A percentile compares a stretch with the other conserved stretches of the same genome.
These are phyloP conservation scores for Termitomyces heimii DNA, from an alignment of 768 basidiomycete species.

Conservation along the genomic window DNA sequence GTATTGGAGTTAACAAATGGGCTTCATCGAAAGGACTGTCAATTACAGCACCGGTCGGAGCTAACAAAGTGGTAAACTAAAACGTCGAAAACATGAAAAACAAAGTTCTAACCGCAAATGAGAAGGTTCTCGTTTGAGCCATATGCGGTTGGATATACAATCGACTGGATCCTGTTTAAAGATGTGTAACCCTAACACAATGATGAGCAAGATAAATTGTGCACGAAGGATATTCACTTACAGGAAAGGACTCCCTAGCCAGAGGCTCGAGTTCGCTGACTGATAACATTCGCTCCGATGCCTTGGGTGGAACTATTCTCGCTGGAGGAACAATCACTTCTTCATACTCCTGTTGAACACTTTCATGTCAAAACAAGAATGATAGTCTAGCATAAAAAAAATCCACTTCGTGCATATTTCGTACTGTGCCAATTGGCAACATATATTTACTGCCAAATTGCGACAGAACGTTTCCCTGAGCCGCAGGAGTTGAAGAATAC, in stretches of 20 bases:
- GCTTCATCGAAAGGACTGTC: neutral
- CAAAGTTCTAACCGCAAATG: slow-evolving; percentile 62
- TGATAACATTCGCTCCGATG: slow-evolving; percentile 63
- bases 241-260: slow-evolving; percentile 79
- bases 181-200: slow-evolving; percentile 67
- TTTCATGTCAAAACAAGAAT: neutral
- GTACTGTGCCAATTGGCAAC: slow-evolving; percentile 77
- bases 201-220: neutral
- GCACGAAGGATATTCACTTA: slow-evolving; percentile 25
- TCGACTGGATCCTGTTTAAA: slow-evolving; percentile 92
- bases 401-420: slow-evolving; percentile 60
- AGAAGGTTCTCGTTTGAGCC: slow-evolving; percentile 96
- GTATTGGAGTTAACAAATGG: slow-evolving; percentile 5
- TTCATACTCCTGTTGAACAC: slow-evolving; percentile 60
- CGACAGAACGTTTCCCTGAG: slow-evolving; percentile 61
- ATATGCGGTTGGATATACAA: slow-evolving; percentile 91
- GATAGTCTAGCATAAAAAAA: neutral
- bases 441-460: slow-evolving; percentile 72
- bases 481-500: slow-evolving; percentile 62
- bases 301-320: slow-evolving; percentile 64
- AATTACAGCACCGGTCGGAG: slow-evolving; percentile 95
- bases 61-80: slow-evolving; percentile 31
- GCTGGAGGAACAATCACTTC: slow-evolving; percentile 90
- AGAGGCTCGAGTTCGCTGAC: slow-evolving; percentile 73
- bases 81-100: neutral